Conservation (phyloP, 169 alveolate species). For the Miamiensis avidus region DNA sequence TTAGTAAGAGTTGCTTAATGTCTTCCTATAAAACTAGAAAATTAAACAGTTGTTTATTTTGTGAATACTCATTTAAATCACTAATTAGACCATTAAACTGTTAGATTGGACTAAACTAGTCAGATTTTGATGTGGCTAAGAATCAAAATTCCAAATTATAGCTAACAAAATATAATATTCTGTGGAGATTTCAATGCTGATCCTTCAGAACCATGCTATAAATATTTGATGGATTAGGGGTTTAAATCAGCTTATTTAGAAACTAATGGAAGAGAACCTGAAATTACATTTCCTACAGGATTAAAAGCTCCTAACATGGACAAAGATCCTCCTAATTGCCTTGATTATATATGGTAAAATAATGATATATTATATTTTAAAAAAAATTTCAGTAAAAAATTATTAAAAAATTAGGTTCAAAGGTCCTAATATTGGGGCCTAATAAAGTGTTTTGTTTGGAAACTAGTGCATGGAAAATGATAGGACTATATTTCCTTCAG, state of each 20-base stretch:
- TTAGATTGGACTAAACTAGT: not conserved
- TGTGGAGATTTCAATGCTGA: conserved; percentile 26
- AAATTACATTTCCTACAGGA: conserved; percentile 21
- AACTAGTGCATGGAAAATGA: conserved; percentile 1
- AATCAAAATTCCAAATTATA: conserved; percentile 3
- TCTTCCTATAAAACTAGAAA: not conserved
- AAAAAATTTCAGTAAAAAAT: not conserved
- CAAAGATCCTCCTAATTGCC: conserved; percentile 18
- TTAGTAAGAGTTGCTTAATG: conserved; percentile 14
- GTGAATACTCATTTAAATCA: conserved; percentile 21
- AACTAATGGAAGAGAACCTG: conserved; percentile 6
- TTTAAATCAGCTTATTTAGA: conserved; percentile 12
- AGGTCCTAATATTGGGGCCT: not conserved
- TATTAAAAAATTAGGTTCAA: conserved; percentile 7
- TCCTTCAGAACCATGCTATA: conserved; percentile 6
- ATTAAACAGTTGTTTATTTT: not conserved
- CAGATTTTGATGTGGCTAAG: conserved; percentile 6
- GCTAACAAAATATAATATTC: not conserved
- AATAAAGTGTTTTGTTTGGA: conserved; percentile 1
- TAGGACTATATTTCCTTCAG: conserved; percentile 8
- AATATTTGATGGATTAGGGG: not conserved
- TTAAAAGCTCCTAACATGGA: conserved; percentile 23
- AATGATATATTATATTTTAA: not conserved
- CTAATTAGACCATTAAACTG: not conserved
- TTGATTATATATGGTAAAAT: conserved; percentile 15